Conservation (phyloP, 805 yeast species). For the Candida nitratophila region DNA sequence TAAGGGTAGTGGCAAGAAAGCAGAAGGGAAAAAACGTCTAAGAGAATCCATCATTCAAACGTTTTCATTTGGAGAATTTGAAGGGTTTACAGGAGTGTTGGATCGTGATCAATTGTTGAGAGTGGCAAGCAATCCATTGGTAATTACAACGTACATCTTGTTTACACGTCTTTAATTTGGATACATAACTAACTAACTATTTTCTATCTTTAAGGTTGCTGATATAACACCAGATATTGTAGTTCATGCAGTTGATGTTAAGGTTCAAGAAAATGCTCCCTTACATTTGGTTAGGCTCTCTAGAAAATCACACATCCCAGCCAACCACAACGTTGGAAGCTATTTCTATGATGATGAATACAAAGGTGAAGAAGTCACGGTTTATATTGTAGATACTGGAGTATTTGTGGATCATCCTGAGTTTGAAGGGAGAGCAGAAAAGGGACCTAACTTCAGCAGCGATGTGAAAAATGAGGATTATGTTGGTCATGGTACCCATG, state of each 20-base stretch:
- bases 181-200: too few species aligned
- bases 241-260: constrained; percentile 47
- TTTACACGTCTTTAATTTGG: too few species aligned
- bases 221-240: constrained; percentile 62
- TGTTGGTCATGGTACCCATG: constrained; percentile 92
- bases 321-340: constrained; percentile 21
- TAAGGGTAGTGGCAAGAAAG: neutral
- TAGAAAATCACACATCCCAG: constrained; percentile 28
- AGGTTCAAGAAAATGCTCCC: constrained; percentile 32
- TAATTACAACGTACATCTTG: too few species aligned
- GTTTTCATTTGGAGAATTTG: constrained; percentile 58
- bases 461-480: constrained; percentile 55
- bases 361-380: constrained; percentile 57
- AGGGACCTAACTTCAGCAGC: constrained; percentile 56
- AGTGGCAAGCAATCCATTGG: constrained; percentile 48
- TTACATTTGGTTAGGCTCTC: constrained; percentile 60
- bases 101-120: constrained; percentile 38
- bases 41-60: constrained; percentile 3
- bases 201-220: constrained; percentile 32
- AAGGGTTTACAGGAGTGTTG: constrained; percentile 63
- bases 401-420: constrained; percentile 55
- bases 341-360: constrained; percentile 41
- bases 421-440: constrained; percentile 51
- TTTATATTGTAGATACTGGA: constrained; percentile 83
- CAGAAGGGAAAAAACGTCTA: neutral